Evolutionary conservation across 371 early-diverging fungal species (phyloP).

Genomic region (Dipsacomyces acuminosporus): DNA sequence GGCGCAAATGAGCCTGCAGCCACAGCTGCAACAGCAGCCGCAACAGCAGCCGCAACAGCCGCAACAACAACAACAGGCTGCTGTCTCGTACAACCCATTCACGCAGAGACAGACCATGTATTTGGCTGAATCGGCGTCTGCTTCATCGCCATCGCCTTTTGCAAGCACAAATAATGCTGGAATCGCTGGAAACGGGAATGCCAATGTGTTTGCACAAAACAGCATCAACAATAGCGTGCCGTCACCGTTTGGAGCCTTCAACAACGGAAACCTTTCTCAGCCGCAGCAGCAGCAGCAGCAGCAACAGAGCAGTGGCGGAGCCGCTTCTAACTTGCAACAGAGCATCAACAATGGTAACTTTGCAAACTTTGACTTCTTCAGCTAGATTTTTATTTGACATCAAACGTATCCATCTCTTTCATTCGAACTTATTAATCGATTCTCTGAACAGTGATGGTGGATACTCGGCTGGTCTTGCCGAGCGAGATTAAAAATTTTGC

Average conservation of each 20-base stretch:
- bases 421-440: no score
- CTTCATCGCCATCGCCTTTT: slow-evolving; percentile 3
- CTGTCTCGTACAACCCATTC: slow-evolving; percentile 29
- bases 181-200: not conserved
- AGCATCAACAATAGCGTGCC: not conserved
- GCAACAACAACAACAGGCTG: not conserved
- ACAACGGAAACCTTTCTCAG: not conserved
- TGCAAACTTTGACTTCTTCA: slow-evolving; percentile 40
- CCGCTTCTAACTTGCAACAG: slow-evolving; percentile 8
- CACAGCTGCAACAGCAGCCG: slow-evolving; percentile 14
- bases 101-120: slow-evolving; percentile 43
- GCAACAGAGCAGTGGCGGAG: not conserved
- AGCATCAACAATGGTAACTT: slow-evolving; percentile 26
- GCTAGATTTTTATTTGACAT: slow-evolving; percentile 1
- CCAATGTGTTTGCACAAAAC: not conserved
- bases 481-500: not conserved
- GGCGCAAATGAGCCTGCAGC: slow-evolving; percentile 30
- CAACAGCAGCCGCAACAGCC: slow-evolving; percentile 9
- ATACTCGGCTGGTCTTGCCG: no score
- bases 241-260: slow-evolving; percentile 16
- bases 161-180: not conserved
- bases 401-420: not conserved
- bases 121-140: slow-evolving; percentile 6
- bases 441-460: no score
- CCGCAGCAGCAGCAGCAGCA: slow-evolving; percentile 5